Base-by-base conservation (phyloP, 2,329 filamentous ascomycete species). In the Canariomyces notabilis region DNA sequence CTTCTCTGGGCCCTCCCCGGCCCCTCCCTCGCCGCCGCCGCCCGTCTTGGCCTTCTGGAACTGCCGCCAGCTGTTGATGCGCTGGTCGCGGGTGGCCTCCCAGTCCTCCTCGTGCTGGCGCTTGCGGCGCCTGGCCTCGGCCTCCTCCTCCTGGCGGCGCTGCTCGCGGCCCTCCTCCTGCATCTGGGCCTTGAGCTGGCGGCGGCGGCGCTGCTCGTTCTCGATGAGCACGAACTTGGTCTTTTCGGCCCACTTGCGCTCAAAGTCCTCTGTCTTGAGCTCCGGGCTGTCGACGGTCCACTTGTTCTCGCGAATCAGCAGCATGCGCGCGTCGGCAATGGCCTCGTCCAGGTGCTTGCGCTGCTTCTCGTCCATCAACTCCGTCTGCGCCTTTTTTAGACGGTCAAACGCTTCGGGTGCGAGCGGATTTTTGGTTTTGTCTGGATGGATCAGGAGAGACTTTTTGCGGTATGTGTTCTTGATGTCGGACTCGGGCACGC, bases 381-480 rank as follows among this genome's bases (percentile, higher is more conserved):
- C 81, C 2, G 83, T 86, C 63, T 97, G 89, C 0, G 93, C 93
- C 69, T 97, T 96, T 62, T 95, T 95, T 21, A 98, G 78, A 8
- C 91, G 83, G 69, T 98, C 93, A 64, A 98, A 98, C 55, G 93
- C 93, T 60, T 97, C 93, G 3, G 93, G 91, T 0, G 93, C 93
- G 39, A 76, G 79, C 0, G 89, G 85, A 63, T 98, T 97, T 61
- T 83, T 83, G 46, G 93, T 96, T 68, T 98, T 98, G 74, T 98
- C 93, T 6, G 93, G 93, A 73, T 98, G 93, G 72, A 98, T 97
- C 39, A 98, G 82, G 47, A 98, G 83, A n/a, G 93, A 98, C 69
- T 96, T 97, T 61, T 89, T 90, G 74, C 93, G 90, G 72, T 97
- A 98, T 57, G 80, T 80, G 58, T 84, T 74, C 70, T 96, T 97